These are phyloP conservation scores for Pleurotus ostreatus DNA, from an alignment of 768 basidiomycete genomes.

Conservation along the genomic window DNA sequence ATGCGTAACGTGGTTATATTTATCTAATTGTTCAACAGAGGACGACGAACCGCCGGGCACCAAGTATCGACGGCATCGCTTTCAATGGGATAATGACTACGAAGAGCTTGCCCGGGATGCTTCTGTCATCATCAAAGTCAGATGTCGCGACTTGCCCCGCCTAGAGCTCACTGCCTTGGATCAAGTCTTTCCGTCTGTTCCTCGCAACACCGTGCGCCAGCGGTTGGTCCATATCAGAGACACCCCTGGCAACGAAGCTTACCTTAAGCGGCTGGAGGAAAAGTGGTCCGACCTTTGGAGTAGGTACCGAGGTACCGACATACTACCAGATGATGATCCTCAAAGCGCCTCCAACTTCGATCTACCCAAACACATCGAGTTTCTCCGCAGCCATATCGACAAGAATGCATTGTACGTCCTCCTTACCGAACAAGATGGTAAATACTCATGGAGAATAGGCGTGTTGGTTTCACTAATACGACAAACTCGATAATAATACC, in stretches of 20 bases:
- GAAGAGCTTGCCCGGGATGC: constrained; percentile 89
- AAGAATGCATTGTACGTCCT: constrained; percentile 78
- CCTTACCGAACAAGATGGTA: constrained; percentile 2
- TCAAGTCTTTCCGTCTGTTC: constrained; percentile 78
- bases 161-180: constrained; percentile 72
- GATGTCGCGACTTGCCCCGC: constrained; percentile 57
- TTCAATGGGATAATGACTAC: constrained; percentile 82
- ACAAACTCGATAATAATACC: constrained; percentile 36
- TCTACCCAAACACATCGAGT: constrained; percentile 75
- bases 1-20: background rate
- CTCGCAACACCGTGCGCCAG: constrained; percentile 67
- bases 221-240: constrained; percentile 60
- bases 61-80: constrained; percentile 52
- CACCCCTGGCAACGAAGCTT: constrained; percentile 63
- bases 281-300: constrained; percentile 79
- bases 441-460: constrained; percentile 34
- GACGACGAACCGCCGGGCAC: constrained; percentile 15
- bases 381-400: constrained; percentile 76
- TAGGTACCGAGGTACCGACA: constrained; percentile 59
- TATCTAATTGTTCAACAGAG: too few relatives aligned
- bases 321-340: constrained; percentile 70
- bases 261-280: constrained; percentile 75
- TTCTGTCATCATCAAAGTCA: constrained; percentile 74
- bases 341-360: constrained; percentile 70
- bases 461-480: constrained; percentile 55